Evolutionary conservation across 2,329 filamentous ascomycete genomes (phyloP).

Genomic region (Aspergillus transmontanensis): DNA sequence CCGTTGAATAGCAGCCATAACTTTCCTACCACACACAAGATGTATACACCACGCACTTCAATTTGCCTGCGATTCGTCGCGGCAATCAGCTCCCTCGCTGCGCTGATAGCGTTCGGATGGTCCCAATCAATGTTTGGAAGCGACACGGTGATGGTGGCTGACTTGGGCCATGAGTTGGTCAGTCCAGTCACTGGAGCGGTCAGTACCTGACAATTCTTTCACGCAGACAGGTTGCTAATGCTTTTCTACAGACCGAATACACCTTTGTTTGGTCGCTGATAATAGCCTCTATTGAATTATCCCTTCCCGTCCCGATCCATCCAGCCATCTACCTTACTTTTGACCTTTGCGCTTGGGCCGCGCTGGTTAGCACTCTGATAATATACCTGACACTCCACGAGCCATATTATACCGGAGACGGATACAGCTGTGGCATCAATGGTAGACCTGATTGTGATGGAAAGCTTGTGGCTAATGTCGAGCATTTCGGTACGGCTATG

Average conservation of each 20-base stretch:
- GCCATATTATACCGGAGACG: slow-evolving; percentile 7
- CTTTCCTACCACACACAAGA: background rate
- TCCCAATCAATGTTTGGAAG: slow-evolving; percentile 5
- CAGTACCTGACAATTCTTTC: background rate
- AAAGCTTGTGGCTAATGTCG: slow-evolving; percentile 8
- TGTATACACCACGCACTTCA: background rate
- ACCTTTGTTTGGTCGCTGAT: slow-evolving; percentile 13
- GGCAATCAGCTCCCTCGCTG: slow-evolving; percentile 7
- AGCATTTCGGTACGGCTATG: slow-evolving; percentile 15
- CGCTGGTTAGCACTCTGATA: background rate
- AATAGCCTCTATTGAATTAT: slow-evolving; percentile 10
- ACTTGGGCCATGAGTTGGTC: slow-evolving; percentile 7
- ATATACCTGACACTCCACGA: slow-evolving; percentile 2
- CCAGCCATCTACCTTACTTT: slow-evolving; percentile 15
- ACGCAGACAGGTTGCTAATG: background rate
- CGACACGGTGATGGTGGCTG: background rate
- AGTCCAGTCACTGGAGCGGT: slow-evolving; percentile 12
- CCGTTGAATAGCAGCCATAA: background rate
- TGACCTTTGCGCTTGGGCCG: slow-evolving; percentile 10
- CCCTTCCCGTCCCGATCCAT: slow-evolving; percentile 6
- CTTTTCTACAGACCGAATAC: slow-evolving; percentile 4
- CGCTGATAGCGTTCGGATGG: slow-evolving; percentile 10
- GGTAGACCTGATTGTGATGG: slow-evolving; percentile 5
- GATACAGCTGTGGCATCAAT: slow-evolving; percentile 6
- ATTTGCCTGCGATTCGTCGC: slow-evolving; percentile 7